These are phyloP conservation scores for Neurospora pannonica DNA, from an alignment of 495 filamentous ascomycete genomes.

Conservation along the genomic window DNA sequence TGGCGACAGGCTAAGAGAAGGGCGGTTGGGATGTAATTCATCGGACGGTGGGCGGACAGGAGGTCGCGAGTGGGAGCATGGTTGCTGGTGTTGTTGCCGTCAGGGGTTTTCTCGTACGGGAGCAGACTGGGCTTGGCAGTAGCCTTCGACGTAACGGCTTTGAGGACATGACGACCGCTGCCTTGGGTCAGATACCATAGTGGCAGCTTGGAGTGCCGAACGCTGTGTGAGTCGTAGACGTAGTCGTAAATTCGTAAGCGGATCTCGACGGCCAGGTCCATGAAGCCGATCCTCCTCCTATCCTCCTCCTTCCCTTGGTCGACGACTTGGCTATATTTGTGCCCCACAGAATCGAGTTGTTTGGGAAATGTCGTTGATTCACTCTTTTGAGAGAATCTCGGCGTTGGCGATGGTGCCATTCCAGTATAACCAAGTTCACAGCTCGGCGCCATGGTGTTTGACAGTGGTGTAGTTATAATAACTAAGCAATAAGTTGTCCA, in stretches of 20 bases:
- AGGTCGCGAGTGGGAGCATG: slow-evolving; percentile 2
- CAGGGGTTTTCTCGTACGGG: neutral
- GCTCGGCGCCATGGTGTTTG: neutral
- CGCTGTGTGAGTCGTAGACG: slow-evolving; percentile 17
- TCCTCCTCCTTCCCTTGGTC: slow-evolving; percentile 1
- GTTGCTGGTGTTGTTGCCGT: neutral
- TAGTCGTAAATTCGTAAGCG: slow-evolving; percentile 26
- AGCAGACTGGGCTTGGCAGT: neutral
- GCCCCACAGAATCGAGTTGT: neutral
- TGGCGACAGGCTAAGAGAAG: slow-evolving; percentile 21
- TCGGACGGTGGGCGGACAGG: slow-evolving; percentile 21
- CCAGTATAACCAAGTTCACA: neutral
- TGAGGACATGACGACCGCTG: slow-evolving; percentile 17
- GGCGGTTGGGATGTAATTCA: slow-evolving; percentile 19
- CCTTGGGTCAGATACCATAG: slow-evolving; percentile 22
- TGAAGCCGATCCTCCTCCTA: slow-evolving; percentile 7
- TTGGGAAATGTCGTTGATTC: neutral
- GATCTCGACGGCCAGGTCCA: slow-evolving; percentile 26
- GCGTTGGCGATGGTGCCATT: neutral
- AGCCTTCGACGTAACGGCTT: slow-evolving; percentile 6
- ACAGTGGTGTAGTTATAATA: neutral
- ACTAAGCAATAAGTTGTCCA: neutral
- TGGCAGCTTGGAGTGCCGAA: slow-evolving; percentile 36
- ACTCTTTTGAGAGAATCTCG: neutral
- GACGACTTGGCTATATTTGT: neutral